phyloP scores from a whole-genome alignment of 768 basidiomycete species.

The Lactarius hengduanensis region DNA sequence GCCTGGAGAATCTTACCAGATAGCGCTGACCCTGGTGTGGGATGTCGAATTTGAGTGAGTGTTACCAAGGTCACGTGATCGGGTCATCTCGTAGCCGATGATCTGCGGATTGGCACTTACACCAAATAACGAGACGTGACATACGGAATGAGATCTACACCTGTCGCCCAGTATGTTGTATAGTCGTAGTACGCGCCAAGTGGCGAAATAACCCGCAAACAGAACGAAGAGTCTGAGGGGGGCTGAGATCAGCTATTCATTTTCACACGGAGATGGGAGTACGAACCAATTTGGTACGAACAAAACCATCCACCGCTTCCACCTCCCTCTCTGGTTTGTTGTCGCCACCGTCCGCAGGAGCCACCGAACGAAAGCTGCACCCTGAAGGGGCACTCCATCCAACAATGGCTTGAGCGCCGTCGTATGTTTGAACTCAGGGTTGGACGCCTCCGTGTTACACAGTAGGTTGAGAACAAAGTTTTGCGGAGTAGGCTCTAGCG shows the following conservation, averaged over 20 bases:
- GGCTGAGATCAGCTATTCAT: constrained; percentile 8
- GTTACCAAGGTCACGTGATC: too few species aligned
- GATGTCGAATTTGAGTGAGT: too few species aligned
- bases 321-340: constrained; percentile 31
- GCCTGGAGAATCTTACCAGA: too few species aligned
- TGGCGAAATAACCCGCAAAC: constrained; percentile 65
- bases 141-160: too few species aligned
- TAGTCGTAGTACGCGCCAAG: constrained; percentile 89
- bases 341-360: constrained; percentile 31
- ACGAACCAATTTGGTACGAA: too few species aligned
- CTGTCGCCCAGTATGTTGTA: constrained; percentile 80
- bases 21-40: too few species aligned
- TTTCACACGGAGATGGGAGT: neutral
- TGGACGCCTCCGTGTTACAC: constrained; percentile 44
- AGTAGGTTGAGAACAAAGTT: constrained; percentile 58
- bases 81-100: too few species aligned
- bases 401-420: constrained; percentile 51
- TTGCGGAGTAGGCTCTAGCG: constrained; percentile 49
- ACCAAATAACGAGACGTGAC: too few species aligned
- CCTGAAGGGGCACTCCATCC: constrained; percentile 64
- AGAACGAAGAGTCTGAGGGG: constrained; percentile 56
- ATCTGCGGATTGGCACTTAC: too few species aligned
- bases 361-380: constrained; percentile 46
- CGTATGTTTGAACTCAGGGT: constrained; percentile 59
- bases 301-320: constrained; percentile 69